Percentiles rank a stretch among this genome's conserved stretches.
Conservation (phyloP, 2,329 filamentous ascomycete species). For the Fusarium tupiense region DNA sequence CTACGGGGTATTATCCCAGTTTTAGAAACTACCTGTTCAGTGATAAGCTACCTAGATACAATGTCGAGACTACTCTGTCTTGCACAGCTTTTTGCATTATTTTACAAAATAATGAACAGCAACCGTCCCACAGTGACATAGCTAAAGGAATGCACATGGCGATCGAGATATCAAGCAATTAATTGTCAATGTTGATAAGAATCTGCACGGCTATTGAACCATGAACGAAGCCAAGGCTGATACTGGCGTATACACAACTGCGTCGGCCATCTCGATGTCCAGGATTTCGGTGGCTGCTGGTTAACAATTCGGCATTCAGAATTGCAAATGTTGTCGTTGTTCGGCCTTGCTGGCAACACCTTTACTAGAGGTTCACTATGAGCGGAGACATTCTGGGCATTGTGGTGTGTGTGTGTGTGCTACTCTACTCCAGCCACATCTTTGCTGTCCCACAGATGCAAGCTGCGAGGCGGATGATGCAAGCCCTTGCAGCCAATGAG, state of each 20-base stretch:
- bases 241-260: background rate
- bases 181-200: constrained; percentile 1
- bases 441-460: constrained; percentile 3
- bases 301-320: background rate
- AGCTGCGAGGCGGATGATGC: constrained; percentile 21
- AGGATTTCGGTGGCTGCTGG: constrained; percentile 5
- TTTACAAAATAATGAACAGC: background rate
- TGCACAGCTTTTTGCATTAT: background rate
- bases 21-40: background rate
- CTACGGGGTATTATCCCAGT: background rate
- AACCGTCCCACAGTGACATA: background rate
- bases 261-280: constrained; percentile 9
- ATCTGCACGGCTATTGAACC: background rate
- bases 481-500: constrained; percentile 28
- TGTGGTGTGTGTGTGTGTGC: background rate
- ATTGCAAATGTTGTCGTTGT: constrained; percentile 1
- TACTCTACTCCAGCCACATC: constrained; percentile 15
- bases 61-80: background rate
- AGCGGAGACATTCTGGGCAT: constrained; percentile 6
- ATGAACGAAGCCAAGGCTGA: background rate
- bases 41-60: background rate
- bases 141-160: background rate
- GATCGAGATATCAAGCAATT: constrained; percentile 1
- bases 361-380: background rate
- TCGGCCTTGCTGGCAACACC: constrained; percentile 1